phyloP scores from a whole-genome alignment of 257 asterid genomes.

The Lycium ferocissimum region DNA sequence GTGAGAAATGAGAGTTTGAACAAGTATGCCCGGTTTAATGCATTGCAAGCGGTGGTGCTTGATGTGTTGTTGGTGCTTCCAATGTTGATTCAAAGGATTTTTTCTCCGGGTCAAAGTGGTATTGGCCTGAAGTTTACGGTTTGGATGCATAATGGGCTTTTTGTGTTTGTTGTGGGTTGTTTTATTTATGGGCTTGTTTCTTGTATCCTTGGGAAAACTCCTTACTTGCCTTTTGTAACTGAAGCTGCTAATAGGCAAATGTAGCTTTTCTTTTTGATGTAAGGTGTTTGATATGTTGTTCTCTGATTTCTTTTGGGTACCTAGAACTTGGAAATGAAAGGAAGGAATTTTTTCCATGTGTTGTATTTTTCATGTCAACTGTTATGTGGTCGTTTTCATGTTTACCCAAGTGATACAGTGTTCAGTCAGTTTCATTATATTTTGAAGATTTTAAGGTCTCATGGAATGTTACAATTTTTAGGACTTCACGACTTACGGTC shows the following conservation, averaged over 20 bases:
- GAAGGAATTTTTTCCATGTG: not conserved
- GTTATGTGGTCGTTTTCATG: not conserved
- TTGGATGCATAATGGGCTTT: conserved; percentile 69
- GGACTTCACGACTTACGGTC: no score
- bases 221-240: conserved; percentile 83
- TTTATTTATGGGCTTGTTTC: conserved; percentile 73
- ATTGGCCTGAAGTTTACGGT: conserved; percentile 62
- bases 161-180: conserved; percentile 70
- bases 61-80: conserved; percentile 86
- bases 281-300: not conserved
- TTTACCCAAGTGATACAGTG: not conserved
- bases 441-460: no score
- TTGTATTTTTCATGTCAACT: not conserved
- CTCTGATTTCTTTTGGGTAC: not conserved
- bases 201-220: conserved; percentile 81
- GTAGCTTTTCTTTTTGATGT: not conserved
- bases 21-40: conserved; percentile 80
- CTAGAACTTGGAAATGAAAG: not conserved
- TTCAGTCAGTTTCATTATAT: no score
- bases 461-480: no score
- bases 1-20: conserved; percentile 69
- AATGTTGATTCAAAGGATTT: conserved; percentile 72
- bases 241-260: conserved; percentile 69
- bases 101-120: conserved; percentile 75
- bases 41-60: conserved; percentile 86